Evolutionary conservation across 2,329 filamentous ascomycete species (phyloP).

Genomic region (Colletotrichum tofieldiae): DNA sequence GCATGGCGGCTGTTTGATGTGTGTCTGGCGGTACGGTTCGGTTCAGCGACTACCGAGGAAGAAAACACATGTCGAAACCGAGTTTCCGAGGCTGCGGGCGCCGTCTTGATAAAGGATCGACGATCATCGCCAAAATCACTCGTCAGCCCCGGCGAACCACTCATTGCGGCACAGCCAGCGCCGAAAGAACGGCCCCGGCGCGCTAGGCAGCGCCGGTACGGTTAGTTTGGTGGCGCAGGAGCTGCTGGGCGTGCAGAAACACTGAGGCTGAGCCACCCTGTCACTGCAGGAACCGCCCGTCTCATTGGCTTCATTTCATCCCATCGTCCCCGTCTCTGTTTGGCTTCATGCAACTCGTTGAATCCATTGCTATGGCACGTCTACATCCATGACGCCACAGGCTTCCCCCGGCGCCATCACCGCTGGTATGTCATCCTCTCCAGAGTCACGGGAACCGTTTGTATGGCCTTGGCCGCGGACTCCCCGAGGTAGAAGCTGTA

Average conservation of each 20-base stretch:
- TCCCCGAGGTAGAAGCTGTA: constrained; percentile 49
- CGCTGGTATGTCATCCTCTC: constrained; percentile 11
- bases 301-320: neutral
- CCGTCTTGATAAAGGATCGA: neutral
- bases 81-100: too few species aligned
- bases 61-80: neutral
- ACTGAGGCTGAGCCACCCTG: neutral
- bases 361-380: neutral
- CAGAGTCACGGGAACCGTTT: constrained; percentile 17
- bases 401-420: neutral
- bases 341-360: neutral
- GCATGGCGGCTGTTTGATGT: neutral
- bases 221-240: neutral
- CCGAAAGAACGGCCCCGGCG: too few species aligned
- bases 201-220: neutral
- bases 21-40: neutral
- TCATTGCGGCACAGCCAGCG: neutral
- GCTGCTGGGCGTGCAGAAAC: neutral
- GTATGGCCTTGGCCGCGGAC: constrained; percentile 47
- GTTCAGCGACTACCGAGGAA: neutral
- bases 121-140: neutral
- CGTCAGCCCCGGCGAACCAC: neutral
- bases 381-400: neutral
- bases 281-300: neutral
- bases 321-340: neutral